Conservation (phyloP, 164 flowering plant species). For the Macadamia integrifolia region DNA sequence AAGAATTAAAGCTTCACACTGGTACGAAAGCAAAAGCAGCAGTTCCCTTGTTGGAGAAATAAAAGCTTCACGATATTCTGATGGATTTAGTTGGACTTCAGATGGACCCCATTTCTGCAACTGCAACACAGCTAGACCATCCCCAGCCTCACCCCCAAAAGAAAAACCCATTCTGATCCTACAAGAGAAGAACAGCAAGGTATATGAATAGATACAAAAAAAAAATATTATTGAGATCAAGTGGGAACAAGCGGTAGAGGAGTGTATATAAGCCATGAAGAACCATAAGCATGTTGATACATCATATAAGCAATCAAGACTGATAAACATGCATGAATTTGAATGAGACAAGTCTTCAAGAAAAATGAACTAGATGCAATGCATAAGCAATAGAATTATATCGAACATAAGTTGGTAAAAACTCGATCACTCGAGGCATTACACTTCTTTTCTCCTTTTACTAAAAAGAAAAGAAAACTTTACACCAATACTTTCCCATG, state of each 20-base stretch:
- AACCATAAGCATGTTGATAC: neutral
- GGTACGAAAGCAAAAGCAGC: slow-evolving; percentile 59
- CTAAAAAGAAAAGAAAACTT: no score
- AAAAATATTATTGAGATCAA: neutral
- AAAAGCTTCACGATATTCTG: slow-evolving; percentile 69
- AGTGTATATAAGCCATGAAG: neutral
- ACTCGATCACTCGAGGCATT: no score
- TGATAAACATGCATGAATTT: neutral
- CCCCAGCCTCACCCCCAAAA: slow-evolving; percentile 21
- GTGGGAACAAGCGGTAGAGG: neutral
- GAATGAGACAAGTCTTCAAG: neutral
- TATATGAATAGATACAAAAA: neutral
- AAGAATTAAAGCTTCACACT: slow-evolving; percentile 62
- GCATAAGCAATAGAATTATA: no score
- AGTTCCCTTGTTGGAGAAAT: slow-evolving; percentile 84
- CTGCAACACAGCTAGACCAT: slow-evolving; percentile 60
- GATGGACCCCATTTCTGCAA: slow-evolving; percentile 68
- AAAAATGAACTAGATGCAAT: neutral
- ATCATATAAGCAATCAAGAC: neutral
- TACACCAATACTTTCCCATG: no score
- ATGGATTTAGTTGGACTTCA: slow-evolving; percentile 39
- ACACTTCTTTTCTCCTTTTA: no score
- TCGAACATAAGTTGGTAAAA: no score
- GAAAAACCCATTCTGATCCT: slow-evolving; percentile 33
- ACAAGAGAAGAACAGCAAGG: neutral